phyloP scores from a whole-genome alignment of 257 asterid species.

The Salvia miltiorrhiza region DNA sequence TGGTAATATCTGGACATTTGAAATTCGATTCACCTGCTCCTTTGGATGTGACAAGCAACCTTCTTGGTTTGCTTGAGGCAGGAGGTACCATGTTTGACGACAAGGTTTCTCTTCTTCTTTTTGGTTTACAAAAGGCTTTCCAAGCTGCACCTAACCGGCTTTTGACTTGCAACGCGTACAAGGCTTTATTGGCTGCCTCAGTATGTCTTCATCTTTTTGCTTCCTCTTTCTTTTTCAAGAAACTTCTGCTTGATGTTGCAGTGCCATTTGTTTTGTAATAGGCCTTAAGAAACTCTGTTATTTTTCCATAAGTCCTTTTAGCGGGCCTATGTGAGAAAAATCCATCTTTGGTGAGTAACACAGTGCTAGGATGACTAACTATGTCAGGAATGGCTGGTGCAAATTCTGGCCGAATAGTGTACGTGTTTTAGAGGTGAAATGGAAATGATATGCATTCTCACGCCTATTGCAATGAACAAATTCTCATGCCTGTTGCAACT shows the following conservation, averaged over 20 bases:
- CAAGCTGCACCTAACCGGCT: slow-evolving; percentile 97
- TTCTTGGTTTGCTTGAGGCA: slow-evolving; percentile 81
- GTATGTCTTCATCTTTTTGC: slow-evolving; percentile 41
- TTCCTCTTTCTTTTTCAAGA: neutral
- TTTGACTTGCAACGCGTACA: slow-evolving; percentile 75
- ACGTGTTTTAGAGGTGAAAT: slow-evolving; percentile 5
- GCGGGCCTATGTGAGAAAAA: slow-evolving; percentile 8
- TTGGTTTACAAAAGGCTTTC: slow-evolving; percentile 91
- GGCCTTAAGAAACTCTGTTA: neutral
- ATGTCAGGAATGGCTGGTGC: slow-evolving; percentile 9
- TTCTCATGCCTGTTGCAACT: neutral
- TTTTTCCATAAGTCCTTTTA: slow-evolving; percentile 16
- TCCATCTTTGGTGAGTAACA: slow-evolving; percentile 3
- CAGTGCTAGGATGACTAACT: slow-evolving; percentile 1
- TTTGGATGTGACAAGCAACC: slow-evolving; percentile 63
- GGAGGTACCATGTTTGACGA: slow-evolving; percentile 99
- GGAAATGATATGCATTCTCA: neutral
- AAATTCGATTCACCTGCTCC: slow-evolving; percentile 74
- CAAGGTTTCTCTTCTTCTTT: slow-evolving; percentile 94
- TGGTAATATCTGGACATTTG: slow-evolving; percentile 84
- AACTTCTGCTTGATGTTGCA: slow-evolving; percentile 15
- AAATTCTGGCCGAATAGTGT: slow-evolving; percentile 7
- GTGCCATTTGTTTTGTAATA: slow-evolving; percentile 12
- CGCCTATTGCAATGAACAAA: neutral
- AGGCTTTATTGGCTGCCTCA: slow-evolving; percentile 84